Evolutionary conservation across 208 protist species (phyloP).

Genomic region (Novymonas esmeraldas): DNA sequence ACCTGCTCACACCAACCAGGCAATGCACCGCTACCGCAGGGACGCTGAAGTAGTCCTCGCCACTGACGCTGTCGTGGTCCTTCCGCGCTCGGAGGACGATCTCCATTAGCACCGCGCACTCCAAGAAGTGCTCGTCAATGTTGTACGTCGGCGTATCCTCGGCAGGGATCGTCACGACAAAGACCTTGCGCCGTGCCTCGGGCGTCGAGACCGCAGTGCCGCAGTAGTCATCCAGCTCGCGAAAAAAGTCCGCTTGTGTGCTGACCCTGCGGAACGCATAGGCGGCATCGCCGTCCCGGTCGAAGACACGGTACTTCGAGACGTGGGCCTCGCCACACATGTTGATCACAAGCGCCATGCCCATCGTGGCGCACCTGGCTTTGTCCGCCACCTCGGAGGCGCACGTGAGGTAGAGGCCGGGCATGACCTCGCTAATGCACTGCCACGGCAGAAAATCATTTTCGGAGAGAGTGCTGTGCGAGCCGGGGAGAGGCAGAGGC

Average conservation of each 20-base stretch:
- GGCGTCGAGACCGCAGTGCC: constrained; percentile 14
- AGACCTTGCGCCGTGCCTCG: constrained; percentile 46
- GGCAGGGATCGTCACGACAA: constrained; percentile 67
- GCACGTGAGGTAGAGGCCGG: constrained; percentile 78
- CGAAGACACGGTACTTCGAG: constrained; percentile 61
- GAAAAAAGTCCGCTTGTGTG: constrained; percentile 47
- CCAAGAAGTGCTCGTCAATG: constrained; percentile 69
- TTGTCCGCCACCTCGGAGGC: constrained; percentile 52
- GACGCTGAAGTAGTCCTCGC: background rate
- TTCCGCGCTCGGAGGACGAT: constrained; percentile 49
- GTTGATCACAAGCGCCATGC: constrained; percentile 70
- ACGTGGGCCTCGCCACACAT: constrained; percentile 58
- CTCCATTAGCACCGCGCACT: constrained; percentile 68
- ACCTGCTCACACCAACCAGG: constrained; percentile 88
- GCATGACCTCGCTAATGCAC: constrained; percentile 74
- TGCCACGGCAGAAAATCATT: constrained; percentile 55
- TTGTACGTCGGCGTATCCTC: constrained; percentile 76
- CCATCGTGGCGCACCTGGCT: constrained; percentile 24
- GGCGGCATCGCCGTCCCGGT: constrained; percentile 16
- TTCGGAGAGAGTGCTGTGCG: constrained; percentile 25
- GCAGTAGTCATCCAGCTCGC: constrained; percentile 51
- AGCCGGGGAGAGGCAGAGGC: constrained; percentile 32
- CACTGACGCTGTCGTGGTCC: background rate
- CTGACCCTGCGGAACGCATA: constrained; percentile 38
- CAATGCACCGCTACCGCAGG: constrained; percentile 79